Evolutionary conservation across 139 green algal species (phyloP).

Genomic region (Micromonas commoda): DNA sequence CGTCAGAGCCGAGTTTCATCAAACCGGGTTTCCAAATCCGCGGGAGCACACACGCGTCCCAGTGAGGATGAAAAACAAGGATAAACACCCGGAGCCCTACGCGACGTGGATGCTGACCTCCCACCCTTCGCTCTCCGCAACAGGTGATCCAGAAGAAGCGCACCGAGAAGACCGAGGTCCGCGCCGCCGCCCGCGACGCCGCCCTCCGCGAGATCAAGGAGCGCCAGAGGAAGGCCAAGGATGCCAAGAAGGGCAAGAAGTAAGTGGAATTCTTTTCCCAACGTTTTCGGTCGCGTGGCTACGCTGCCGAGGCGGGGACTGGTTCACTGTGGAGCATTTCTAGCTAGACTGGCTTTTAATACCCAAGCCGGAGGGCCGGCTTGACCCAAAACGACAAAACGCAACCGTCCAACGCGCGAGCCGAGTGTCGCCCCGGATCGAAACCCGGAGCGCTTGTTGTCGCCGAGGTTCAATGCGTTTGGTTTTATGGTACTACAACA

Average conservation of each 20-base stretch:
- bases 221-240: constrained; percentile 85
- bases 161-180: constrained; percentile 54
- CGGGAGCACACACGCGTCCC: not conserved
- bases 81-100: too few species aligned
- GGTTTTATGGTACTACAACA: too few species aligned
- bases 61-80: not conserved
- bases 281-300: not conserved
- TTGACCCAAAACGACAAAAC: too few species aligned
- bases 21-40: not conserved
- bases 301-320: too few species aligned
- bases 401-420: too few species aligned
- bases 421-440: too few species aligned
- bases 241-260: constrained; percentile 16
- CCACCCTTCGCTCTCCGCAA: not conserved
- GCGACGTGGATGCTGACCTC: not conserved
- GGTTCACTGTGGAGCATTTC: too few species aligned
- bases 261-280: not conserved
- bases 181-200: constrained; percentile 79
- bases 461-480: too few species aligned
- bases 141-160: constrained; percentile 83
- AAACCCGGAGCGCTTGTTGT: too few species aligned
- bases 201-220: constrained; percentile 96
- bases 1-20: not conserved
- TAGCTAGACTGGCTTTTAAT: too few species aligned
- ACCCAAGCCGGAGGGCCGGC: too few species aligned